Evolutionary conservation across 2,329 filamentous ascomycete species (phyloP).

Genomic region (Fusarium sp.): DNA sequence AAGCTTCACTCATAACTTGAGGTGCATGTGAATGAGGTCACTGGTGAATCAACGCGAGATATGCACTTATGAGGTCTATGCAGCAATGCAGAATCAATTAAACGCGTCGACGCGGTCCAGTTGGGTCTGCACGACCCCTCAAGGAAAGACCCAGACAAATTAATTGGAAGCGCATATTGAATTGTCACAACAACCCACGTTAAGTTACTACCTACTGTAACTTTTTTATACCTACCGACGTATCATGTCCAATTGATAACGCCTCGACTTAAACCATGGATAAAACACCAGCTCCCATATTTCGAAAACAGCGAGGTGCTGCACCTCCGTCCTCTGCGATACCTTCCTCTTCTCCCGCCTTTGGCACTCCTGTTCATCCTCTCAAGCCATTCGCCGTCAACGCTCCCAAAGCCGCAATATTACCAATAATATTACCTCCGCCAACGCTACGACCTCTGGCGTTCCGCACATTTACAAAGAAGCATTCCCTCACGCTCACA

Average conservation of each 20-base stretch:
- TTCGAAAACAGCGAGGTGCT: constrained; percentile 52
- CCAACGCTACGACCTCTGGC: constrained; percentile 89
- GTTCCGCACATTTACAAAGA: constrained; percentile 96
- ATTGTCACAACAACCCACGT: constrained; percentile 18
- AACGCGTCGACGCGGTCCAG: constrained; percentile 54
- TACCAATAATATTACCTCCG: constrained; percentile 90
- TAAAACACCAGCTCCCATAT: constrained; percentile 55
- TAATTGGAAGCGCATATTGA: constrained; percentile 19
- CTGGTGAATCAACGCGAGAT: constrained; percentile 27
- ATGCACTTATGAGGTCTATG: constrained; percentile 45
- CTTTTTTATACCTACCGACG: constrained; percentile 19
- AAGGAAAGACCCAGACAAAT: constrained; percentile 4
- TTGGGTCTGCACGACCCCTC: constrained; percentile 24
- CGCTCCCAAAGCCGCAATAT: constrained; percentile 71
- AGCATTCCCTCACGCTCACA: constrained; percentile 92
- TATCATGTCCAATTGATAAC: constrained; percentile 38
- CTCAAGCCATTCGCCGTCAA: constrained; percentile 72
- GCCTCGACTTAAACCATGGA: constrained; percentile 50
- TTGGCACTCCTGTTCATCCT: constrained; percentile 87
- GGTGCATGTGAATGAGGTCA: constrained; percentile 53
- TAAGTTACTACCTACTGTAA: neutral
- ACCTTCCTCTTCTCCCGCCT: constrained; percentile 90
- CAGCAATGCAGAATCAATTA: constrained; percentile 53
- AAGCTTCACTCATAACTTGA: constrained; percentile 20
- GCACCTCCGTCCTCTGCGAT: constrained; percentile 68